phyloP scores from a whole-genome alignment of 2,329 filamentous ascomycete genomes.

The Scytalidium lignicola region DNA sequence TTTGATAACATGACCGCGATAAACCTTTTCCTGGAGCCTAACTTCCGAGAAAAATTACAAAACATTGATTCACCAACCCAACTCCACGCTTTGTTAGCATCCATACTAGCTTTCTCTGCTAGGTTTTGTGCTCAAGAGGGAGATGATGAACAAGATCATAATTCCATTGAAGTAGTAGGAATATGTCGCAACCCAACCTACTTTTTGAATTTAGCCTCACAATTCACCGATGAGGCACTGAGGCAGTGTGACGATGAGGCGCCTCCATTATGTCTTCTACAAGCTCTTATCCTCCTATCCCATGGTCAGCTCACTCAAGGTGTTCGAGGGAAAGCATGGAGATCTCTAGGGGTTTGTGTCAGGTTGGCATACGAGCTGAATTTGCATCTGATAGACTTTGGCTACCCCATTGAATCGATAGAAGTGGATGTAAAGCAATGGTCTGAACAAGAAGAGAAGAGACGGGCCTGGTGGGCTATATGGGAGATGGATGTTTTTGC shows the following conservation, averaged over 20 bases:
- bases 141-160: neutral
- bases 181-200: neutral
- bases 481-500: constrained; percentile 40
- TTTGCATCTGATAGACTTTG: constrained; percentile 11
- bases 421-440: constrained; percentile 15
- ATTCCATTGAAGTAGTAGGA: too few species aligned
- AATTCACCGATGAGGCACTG: constrained; percentile 24
- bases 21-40: constrained; percentile 3
- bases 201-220: constrained; percentile 19
- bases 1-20: constrained; percentile 5
- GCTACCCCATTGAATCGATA: neutral
- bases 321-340: constrained; percentile 31
- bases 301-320: constrained; percentile 30
- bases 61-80: neutral
- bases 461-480: constrained; percentile 35
- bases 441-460: constrained; percentile 29
- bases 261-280: constrained; percentile 29
- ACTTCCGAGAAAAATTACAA: constrained; percentile 1
- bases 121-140: constrained; percentile 8
- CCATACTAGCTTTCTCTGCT: constrained; percentile 24
- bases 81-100: constrained; percentile 22
- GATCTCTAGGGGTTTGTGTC: constrained; percentile 22
- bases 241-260: constrained; percentile 24
- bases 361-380: constrained; percentile 17
- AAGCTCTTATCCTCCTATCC: constrained; percentile 28